Percentiles rank a stretch among this genome's conserved stretches.
Evolutionary conservation across 2,329 filamentous ascomycete genomes (phyloP).

Genomic region (Apiospora aurea): DNA sequence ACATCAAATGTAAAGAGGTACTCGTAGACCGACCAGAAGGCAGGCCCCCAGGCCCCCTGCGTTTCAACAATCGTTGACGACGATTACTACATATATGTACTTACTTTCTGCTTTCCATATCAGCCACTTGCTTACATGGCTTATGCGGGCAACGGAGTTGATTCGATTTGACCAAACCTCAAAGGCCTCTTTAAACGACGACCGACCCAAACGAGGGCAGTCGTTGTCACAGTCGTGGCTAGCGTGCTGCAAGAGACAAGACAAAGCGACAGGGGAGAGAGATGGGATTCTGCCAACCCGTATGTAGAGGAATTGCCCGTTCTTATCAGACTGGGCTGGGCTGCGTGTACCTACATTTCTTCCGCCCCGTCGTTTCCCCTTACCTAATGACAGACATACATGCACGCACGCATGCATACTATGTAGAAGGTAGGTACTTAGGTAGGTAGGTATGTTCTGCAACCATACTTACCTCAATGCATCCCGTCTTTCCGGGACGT

Average conservation of each 20-base stretch:
- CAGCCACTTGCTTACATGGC: slow-evolving; percentile 1
- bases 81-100: slow-evolving; percentile 9
- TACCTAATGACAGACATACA: background rate
- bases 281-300: slow-evolving; percentile 17
- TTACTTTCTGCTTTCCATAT: background rate
- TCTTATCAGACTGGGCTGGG: background rate
- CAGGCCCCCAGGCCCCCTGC: background rate
- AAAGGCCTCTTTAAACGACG: background rate
- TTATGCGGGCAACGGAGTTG: background rate
- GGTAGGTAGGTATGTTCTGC: background rate
- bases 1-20: background rate
- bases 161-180: slow-evolving; percentile 19
- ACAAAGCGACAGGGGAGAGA: slow-evolving; percentile 16
- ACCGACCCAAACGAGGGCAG: slow-evolving; percentile 15
- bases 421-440: background rate
- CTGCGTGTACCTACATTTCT: background rate
- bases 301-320: slow-evolving; percentile 5
- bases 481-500: background rate
- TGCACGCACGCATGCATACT: background rate
- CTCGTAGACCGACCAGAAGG: background rate
- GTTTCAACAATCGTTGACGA: background rate
- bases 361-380: slow-evolving; percentile 6
- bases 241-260: slow-evolving; percentile 21
- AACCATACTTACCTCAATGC: background rate
- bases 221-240: slow-evolving; percentile 23